phyloP scores from a whole-genome alignment of 345 rosid species.

The Linum trigynum region DNA sequence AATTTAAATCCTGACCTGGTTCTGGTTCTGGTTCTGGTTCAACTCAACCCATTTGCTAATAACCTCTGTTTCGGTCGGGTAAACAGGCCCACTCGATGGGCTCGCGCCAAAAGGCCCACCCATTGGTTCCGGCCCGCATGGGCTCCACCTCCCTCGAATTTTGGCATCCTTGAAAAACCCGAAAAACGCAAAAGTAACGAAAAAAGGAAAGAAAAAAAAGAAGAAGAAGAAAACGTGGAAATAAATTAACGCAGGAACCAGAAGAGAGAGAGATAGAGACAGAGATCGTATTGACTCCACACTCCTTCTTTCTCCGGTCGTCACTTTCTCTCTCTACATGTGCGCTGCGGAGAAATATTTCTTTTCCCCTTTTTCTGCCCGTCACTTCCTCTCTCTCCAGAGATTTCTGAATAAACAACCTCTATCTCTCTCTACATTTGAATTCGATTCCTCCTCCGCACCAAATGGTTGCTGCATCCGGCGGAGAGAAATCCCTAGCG shows the following conservation, averaged over 20 bases:
- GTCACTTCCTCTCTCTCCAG: constrained; percentile 19
- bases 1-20: too few relatives aligned
- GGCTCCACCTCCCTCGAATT: too few relatives aligned
- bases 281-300: constrained; percentile 5
- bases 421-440: not conserved
- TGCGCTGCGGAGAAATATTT: not conserved
- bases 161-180: too few relatives aligned
- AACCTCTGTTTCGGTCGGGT: too few relatives aligned
- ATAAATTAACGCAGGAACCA: not conserved
- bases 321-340: not conserved
- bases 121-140: too few relatives aligned
- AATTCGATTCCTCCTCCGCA: not conserved
- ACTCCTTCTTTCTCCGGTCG: constrained; percentile 3
- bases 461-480: not conserved
- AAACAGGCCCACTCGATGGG: too few relatives aligned
- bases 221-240: not conserved
- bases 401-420: not conserved
- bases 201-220: too few relatives aligned
- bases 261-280: not conserved
- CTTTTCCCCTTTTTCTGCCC: constrained; percentile 14
- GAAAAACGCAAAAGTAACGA: too few relatives aligned
- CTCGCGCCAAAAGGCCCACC: too few relatives aligned
- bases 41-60: too few relatives aligned
- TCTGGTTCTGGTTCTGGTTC: too few relatives aligned
- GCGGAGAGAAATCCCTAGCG: not conserved